A percentile compares a stretch with the other conserved stretches of the same genome.
Evolutionary conservation across 352 stramenopile genomes (phyloP).

Genomic region (Peronosclerospora sorghi): DNA sequence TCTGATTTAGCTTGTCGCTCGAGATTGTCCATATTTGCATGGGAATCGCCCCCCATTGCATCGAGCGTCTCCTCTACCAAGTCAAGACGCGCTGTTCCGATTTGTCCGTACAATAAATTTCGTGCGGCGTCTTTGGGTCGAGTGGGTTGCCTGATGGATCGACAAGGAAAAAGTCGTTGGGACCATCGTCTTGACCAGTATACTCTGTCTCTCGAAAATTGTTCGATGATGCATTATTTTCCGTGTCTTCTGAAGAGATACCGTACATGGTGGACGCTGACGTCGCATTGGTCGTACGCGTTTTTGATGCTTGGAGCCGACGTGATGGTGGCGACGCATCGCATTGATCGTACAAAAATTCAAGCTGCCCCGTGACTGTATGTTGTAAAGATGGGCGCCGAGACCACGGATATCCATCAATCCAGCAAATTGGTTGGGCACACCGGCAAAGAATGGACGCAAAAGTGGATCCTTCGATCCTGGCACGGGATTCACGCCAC

Average conservation of each 20-base stretch:
- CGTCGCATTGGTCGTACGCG: background rate
- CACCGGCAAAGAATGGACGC: constrained; percentile 23
- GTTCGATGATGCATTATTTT: constrained; percentile 16
- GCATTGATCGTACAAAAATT: constrained; percentile 31
- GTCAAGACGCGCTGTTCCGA: constrained; percentile 23
- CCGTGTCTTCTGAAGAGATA: constrained; percentile 1
- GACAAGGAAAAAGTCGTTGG: constrained; percentile 11
- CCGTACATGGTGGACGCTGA: constrained; percentile 9
- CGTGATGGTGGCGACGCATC: constrained; percentile 18
- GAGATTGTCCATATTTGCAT: constrained; percentile 34
- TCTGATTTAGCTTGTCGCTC: constrained; percentile 48
- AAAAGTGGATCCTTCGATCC: constrained; percentile 20
- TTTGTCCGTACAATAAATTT: constrained; percentile 18
- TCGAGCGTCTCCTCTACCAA: constrained; percentile 39
- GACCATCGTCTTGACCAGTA: constrained; percentile 11
- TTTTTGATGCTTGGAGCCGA: constrained; percentile 13
- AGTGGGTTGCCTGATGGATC: constrained; percentile 7
- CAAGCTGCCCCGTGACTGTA: constrained; percentile 30
- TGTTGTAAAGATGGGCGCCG: constrained; percentile 43
- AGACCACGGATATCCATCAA: constrained; percentile 40
- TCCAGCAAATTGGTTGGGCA: constrained; percentile 30
- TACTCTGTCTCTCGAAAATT: constrained; percentile 15
- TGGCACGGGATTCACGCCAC: constrained; percentile 23
- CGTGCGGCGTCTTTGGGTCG: constrained; percentile 2
- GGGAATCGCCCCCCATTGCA: constrained; percentile 19